phyloP scores from a whole-genome alignment of 2,329 filamentous ascomycete species.

The Aotearoamyces nothofagi region DNA sequence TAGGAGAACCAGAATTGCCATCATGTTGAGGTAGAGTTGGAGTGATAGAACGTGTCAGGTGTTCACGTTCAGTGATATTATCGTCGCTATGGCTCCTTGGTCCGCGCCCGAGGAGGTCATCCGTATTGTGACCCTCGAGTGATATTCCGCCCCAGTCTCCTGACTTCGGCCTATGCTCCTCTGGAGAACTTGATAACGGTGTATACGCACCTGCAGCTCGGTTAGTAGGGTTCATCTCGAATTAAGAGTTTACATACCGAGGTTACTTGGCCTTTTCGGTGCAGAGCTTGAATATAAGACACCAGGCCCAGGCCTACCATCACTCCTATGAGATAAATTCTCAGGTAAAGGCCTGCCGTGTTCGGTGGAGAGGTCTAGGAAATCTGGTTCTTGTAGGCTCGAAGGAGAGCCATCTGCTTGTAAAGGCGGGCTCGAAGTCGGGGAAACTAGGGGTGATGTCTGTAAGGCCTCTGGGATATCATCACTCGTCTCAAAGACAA shows the following conservation, averaged over 20 bases:
- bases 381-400: constrained; percentile 52
- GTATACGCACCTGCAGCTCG: constrained; percentile 23
- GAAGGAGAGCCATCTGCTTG: constrained; percentile 27
- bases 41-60: too few relatives aligned
- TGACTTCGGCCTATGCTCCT: constrained; percentile 27
- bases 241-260: constrained; percentile 12
- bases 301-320: constrained; percentile 27
- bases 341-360: constrained; percentile 24
- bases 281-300: constrained; percentile 23
- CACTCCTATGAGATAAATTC: constrained; percentile 16
- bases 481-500: constrained; percentile 91
- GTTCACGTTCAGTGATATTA: too few relatives aligned
- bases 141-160: constrained; percentile 32
- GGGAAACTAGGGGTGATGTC: constrained; percentile 86
- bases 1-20: constrained; percentile 12
- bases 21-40: constrained; percentile 19
- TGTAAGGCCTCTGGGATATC: constrained; percentile 86
- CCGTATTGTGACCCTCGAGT: constrained; percentile 32
- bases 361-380: constrained; percentile 39
- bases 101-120: constrained; percentile 27
- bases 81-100: too few relatives aligned
- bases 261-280: constrained; percentile 16
- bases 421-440: constrained; percentile 69
- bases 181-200: constrained; percentile 37
- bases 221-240: constrained; percentile 7